Conservation (phyloP, 2,329 filamentous ascomycete genomes). For the Incumbomyces delicatus region DNA sequence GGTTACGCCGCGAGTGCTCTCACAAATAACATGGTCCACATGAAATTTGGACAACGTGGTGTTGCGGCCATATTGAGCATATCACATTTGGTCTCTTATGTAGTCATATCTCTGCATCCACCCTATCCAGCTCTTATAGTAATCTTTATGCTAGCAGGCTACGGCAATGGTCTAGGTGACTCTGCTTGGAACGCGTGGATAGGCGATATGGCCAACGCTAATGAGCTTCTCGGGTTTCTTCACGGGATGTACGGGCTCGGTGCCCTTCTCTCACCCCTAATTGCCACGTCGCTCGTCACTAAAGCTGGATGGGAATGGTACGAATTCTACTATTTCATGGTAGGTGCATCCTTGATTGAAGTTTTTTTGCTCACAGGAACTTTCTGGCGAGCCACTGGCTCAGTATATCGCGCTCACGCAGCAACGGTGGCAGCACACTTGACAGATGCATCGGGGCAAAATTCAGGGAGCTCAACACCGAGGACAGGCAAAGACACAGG, state of each 20-base stretch:
- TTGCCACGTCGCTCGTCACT: constrained; percentile 62
- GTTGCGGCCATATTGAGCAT: constrained; percentile 57
- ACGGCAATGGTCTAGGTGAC: constrained; percentile 61
- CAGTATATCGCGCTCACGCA: constrained; percentile 36
- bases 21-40: constrained; percentile 35
- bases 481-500: not conserved
- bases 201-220: constrained; percentile 63
- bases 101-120: constrained; percentile 54
- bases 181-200: constrained; percentile 52
- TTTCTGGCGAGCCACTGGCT: constrained; percentile 46
- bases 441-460: constrained; percentile 47
- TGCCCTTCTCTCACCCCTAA: constrained; percentile 55
- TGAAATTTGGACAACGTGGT: constrained; percentile 54
- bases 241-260: constrained; percentile 65
- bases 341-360: constrained; percentile 49
- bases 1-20: constrained; percentile 40
- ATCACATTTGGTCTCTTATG: constrained; percentile 55
- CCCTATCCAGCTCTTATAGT: constrained; percentile 59
- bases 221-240: constrained; percentile 63
- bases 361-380: constrained; percentile 41
- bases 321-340: constrained; percentile 63
- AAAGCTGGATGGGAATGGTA: constrained; percentile 55
- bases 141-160: constrained; percentile 55
- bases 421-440: constrained; percentile 56
- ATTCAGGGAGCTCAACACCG: constrained; percentile 10